Base-by-base conservation (phyloP, 2,329 filamentous ascomycete genomes). In the Neofusicoccum umdonicola region DNA sequence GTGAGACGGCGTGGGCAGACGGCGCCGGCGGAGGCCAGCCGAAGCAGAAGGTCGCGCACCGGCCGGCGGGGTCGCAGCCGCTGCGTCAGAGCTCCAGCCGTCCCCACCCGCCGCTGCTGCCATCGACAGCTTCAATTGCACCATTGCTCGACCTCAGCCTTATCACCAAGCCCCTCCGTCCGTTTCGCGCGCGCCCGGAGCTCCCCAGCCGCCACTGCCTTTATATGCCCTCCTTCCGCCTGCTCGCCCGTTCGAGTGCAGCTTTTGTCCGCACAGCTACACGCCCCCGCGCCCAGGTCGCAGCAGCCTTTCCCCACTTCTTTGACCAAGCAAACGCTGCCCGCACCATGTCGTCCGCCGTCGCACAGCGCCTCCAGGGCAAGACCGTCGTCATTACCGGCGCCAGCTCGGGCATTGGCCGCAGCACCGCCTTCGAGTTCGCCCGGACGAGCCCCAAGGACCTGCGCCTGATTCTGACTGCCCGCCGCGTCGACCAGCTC, bases 311-410 rank as follows among this genome's bases (percentile, higher is more conserved):
- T 15, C 45, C 45, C 50, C 52, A 27, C 51, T 52, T 64, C 22
- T 17, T 39, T 7, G 22, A 4, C 12, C 19, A 37, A 12, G 4
- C 51, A 5, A 41, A 12, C 66, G 83, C 61, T 13, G 44, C 60
- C 19, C 41, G 51, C 71, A 85, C 78, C 65, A 90, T 89, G 87
- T 79, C 84, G 27, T 86, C 91, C 44, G 87, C 90, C 73, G 88
- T 90, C 80, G 85, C 85, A 68, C 90, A 92, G 78, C 93, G 94
- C 81, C 91, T 99, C 66, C 85, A 90, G 73, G 93, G 93, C 85
- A 98, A 98, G 82, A 98, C 93, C 4, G 83, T 98, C 66, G 79
- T 98, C 65, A 86, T 99, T 68, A 98, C 95, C 4, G 95, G 95
- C 64, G 95, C 95, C 37, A 95, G 90, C 3, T 96, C 92, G 19